A percentile compares a stretch with the other conserved stretches of the same genome.
phyloP scores from a whole-genome alignment of 2,329 filamentous ascomycete species.

The Colletotrichum australisinense region DNA sequence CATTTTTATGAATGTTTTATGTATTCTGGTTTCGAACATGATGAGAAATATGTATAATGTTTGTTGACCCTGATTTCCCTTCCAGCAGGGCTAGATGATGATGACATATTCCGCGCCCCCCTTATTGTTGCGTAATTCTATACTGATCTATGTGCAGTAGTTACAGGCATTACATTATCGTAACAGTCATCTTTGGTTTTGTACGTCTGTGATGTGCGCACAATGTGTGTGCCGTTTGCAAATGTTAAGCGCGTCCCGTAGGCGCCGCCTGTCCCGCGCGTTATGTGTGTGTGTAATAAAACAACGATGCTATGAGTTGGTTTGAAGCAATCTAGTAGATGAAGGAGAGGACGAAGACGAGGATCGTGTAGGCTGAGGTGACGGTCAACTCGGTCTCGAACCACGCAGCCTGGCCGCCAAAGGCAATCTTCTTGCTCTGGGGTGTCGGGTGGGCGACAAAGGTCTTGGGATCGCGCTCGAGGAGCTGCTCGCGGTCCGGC shows the following conservation, averaged over 20 bases:
- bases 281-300: constrained; percentile 4
- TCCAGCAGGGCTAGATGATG: constrained; percentile 13
- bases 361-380: constrained; percentile 60
- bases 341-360: constrained; percentile 60
- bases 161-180: constrained; percentile 36
- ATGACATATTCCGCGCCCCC: neutral
- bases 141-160: constrained; percentile 35
- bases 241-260: constrained; percentile 7
- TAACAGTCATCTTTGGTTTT: constrained; percentile 33
- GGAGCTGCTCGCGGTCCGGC: constrained; percentile 67
- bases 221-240: neutral
- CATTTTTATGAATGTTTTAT: constrained; percentile 1
- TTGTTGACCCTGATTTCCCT: neutral
- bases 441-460: constrained; percentile 63
- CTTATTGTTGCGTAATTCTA: constrained; percentile 25
- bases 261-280: constrained; percentile 21
- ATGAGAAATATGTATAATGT: neutral
- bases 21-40: neutral
- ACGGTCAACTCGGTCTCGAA: constrained; percentile 67
- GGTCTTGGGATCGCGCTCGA: constrained; percentile 66
- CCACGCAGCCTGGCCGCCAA: constrained; percentile 64
- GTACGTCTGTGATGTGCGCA: constrained; percentile 15
- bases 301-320: neutral
- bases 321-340: constrained; percentile 40
- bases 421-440: constrained; percentile 65